Evolutionary conservation across 306 rosid genomes (phyloP).

Genomic region (Urtica urens): DNA sequence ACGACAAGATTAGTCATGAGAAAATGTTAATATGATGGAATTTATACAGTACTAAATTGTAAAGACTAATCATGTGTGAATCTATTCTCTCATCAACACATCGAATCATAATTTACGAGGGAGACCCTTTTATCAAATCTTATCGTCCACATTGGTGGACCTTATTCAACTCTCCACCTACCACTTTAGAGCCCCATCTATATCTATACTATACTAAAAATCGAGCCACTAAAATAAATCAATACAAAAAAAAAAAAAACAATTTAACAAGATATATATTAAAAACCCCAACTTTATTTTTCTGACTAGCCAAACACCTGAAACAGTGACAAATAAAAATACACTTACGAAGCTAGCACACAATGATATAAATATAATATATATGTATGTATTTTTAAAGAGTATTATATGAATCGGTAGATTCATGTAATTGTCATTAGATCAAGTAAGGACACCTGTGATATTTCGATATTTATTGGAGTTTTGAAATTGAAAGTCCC

Average conservation of each 20-base stretch:
- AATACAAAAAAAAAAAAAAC: no score
- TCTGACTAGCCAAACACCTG: conserved; percentile 9
- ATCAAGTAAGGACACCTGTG: conserved; percentile 29
- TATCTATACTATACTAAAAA: conserved; percentile 10
- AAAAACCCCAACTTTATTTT: conserved; percentile 9
- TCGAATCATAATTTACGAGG: neutral
- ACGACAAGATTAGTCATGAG: neutral
- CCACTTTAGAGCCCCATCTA: conserved; percentile 21
- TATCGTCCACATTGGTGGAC: conserved; percentile 27
- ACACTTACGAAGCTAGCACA: conserved; percentile 11
- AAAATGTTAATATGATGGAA: neutral
- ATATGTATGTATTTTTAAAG: neutral
- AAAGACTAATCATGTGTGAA: no score
- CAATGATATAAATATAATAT: neutral
- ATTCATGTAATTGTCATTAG: conserved; percentile 25
- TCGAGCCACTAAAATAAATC: neutral
- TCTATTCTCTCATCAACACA: conserved; percentile 18
- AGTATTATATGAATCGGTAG: conserved; percentile 19
- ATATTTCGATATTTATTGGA: conserved; percentile 3
- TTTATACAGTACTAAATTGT: conserved; percentile 11
- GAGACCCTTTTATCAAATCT: conserved; percentile 24
- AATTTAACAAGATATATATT: neutral
- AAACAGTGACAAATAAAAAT: neutral
- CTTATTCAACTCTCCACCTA: conserved; percentile 27
- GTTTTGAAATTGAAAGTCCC: conserved; percentile 15